phyloP scores from a whole-genome alignment of 371 early-diverging fungal genomes.

The Capniomyces stellatus region DNA sequence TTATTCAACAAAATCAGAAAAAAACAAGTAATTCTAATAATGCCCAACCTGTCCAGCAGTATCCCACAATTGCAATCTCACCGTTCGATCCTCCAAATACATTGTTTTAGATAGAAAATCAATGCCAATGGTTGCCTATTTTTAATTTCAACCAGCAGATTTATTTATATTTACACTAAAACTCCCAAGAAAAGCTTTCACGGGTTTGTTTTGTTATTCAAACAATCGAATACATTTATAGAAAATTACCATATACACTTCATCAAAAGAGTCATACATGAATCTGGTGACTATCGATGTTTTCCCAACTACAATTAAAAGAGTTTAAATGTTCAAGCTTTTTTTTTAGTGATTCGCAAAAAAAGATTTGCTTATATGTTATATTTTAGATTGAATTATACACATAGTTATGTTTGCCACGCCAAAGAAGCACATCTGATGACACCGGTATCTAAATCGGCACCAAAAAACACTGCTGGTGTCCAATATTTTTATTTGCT shows the following conservation, averaged over 20 bases:
- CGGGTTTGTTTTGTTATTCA: not conserved
- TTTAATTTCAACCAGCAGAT: not conserved
- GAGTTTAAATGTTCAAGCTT: too few species aligned
- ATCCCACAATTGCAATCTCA: constrained; percentile 99
- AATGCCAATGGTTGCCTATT: constrained; percentile 97
- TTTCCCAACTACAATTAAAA: constrained; percentile 71
- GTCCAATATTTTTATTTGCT: too few species aligned
- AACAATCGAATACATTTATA: constrained; percentile 1
- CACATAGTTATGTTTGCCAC: too few species aligned
- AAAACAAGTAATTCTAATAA: not conserved
- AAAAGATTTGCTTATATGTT: too few species aligned
- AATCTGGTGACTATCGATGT: constrained; percentile 97
- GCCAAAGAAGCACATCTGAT: too few species aligned
- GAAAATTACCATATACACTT: constrained; percentile 67
- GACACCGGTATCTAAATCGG: too few species aligned
- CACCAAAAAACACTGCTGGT: too few species aligned
- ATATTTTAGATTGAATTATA: too few species aligned
- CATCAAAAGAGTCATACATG: constrained; percentile 97
- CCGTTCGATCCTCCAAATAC: constrained; percentile 89
- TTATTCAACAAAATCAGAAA: not conserved
- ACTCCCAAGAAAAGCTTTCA: not conserved
- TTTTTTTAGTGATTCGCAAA: too few species aligned
- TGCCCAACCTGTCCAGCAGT: constrained; percentile 92
- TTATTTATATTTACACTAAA: not conserved
- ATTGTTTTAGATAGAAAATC: constrained; percentile 99